phyloP scores from a whole-genome alignment of 1,139 yeast genomes.

The Sugiyamaella grinbergsii region DNA sequence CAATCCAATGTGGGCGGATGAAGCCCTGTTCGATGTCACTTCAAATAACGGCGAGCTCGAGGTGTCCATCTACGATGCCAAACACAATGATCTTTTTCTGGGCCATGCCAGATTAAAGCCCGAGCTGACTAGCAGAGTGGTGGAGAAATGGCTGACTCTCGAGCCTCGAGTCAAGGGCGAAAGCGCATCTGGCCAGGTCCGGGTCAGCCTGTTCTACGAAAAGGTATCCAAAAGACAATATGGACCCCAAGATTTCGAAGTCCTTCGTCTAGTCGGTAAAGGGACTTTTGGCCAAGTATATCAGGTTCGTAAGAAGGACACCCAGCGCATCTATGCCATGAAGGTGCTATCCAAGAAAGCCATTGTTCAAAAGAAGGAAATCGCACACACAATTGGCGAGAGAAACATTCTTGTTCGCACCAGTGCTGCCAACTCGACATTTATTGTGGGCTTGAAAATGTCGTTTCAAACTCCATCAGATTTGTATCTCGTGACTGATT shows the following conservation, averaged over 20 bases:
- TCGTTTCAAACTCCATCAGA: constrained; percentile 94
- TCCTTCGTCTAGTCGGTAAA: constrained; percentile 83
- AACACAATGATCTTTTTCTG: constrained; percentile 75
- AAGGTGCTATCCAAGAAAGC: constrained; percentile 91
- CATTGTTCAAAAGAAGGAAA: constrained; percentile 93
- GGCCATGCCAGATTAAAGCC: constrained; percentile 83
- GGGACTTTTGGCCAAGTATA: constrained; percentile 98
- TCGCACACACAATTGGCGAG: constrained; percentile 97
- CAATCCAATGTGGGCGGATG: constrained; percentile 89
- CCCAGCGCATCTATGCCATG: constrained; percentile 93
- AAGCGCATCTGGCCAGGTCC: constrained; percentile 72
- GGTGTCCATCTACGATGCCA: constrained; percentile 83
- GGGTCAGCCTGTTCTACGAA: constrained; percentile 72
- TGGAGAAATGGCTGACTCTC: constrained; percentile 69
- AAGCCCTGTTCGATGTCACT: constrained; percentile 87
- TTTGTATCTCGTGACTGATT: constrained; percentile 89
- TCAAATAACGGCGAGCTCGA: constrained; percentile 74
- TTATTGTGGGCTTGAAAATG: constrained; percentile 91
- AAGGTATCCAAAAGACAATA: constrained; percentile 70
- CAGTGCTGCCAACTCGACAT: constrained; percentile 76
- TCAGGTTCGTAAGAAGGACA: constrained; percentile 89
- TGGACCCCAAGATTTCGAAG: constrained; percentile 94
- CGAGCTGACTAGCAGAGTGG: constrained; percentile 51
- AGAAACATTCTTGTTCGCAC: constrained; percentile 91
- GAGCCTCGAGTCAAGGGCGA: constrained; percentile 77